A percentile compares a stretch with the other conserved stretches of the same genome.
These are phyloP conservation scores for Cercospora janseana DNA, from an alignment of 2,329 filamentous ascomycete species.

Conservation along the genomic window DNA sequence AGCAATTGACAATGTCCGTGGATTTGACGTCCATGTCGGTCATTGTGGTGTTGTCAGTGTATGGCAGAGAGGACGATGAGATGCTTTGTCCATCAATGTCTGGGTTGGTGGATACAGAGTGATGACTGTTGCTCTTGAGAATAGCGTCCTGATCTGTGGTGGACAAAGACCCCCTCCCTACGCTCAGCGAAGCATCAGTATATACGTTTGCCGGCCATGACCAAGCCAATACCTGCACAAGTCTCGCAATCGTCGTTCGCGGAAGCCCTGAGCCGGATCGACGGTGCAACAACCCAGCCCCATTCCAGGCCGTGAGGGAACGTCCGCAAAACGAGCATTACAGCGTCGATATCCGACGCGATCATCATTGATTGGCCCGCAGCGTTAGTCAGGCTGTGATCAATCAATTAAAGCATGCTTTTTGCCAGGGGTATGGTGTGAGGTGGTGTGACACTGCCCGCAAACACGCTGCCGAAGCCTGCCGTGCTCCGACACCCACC, in stretches of 20 bases:
- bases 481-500: slow-evolving; percentile 4
- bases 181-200: slow-evolving; percentile 17
- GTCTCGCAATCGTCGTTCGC: slow-evolving; percentile 17
- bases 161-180: slow-evolving; percentile 4
- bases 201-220: slow-evolving; percentile 19
- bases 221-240: slow-evolving; percentile 8
- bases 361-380: slow-evolving; percentile 10
- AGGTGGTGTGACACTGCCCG: slow-evolving; percentile 5
- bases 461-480: slow-evolving; percentile 5
- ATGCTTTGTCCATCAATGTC: no score
- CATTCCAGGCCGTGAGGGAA: no score
- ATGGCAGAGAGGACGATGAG: no score
- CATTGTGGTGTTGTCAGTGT: not conserved
- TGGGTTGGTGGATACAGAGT: no score
- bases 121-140: no score
- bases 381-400: slow-evolving; percentile 10
- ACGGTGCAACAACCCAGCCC: slow-evolving; percentile 15
- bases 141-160: slow-evolving; percentile 16
- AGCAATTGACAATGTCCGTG: slow-evolving; percentile 25
- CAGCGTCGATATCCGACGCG: slow-evolving; percentile 1
- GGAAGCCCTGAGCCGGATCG: slow-evolving; percentile 10
- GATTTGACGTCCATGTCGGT: slow-evolving; percentile 17
- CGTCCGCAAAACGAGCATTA: slow-evolving; percentile 14
- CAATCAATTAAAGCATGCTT: slow-evolving; percentile 13
- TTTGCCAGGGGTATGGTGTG: slow-evolving; percentile 19